These are phyloP conservation scores for Periconia sp. DNA, from an alignment of 2,329 filamentous ascomycete genomes.

Conservation along the genomic window DNA sequence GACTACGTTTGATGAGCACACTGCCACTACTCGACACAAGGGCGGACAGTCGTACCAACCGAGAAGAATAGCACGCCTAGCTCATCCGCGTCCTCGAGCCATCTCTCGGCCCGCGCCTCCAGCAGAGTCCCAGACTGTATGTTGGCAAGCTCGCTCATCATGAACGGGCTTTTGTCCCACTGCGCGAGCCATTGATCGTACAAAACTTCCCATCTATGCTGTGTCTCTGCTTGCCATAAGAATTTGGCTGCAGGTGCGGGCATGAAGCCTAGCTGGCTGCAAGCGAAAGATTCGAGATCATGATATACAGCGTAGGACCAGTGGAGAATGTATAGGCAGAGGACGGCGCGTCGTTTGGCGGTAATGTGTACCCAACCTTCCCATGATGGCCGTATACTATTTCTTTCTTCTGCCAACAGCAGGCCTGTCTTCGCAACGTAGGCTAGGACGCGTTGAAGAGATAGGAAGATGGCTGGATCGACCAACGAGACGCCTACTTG, in stretches of 20 bases:
- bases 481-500: slow-evolving; percentile 22
- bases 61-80: slow-evolving; percentile 49
- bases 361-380: slow-evolving; percentile 57
- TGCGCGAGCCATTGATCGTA: slow-evolving; percentile 44
- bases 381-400: slow-evolving; percentile 41
- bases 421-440: slow-evolving; percentile 42
- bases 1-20: slow-evolving; percentile 12
- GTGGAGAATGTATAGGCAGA: slow-evolving; percentile 45
- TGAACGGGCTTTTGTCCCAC: slow-evolving; percentile 39
- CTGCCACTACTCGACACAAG: slow-evolving; percentile 21
- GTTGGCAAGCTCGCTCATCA: slow-evolving; percentile 40
- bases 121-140: slow-evolving; percentile 38
- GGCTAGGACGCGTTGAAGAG: slow-evolving; percentile 38
- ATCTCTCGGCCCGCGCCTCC: slow-evolving; percentile 43
- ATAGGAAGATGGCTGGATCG: slow-evolving; percentile 34
- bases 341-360: slow-evolving; percentile 57
- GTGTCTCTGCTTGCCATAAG: slow-evolving; percentile 45
- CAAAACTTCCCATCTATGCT: slow-evolving; percentile 40
- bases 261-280: slow-evolving; percentile 46
- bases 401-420: slow-evolving; percentile 43
- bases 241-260: slow-evolving; percentile 48
- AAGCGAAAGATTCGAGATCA: slow-evolving; percentile 41
- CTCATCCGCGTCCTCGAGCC: slow-evolving; percentile 53
- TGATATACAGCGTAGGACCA: slow-evolving; percentile 50
- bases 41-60: slow-evolving; percentile 37